phyloP scores from a whole-genome alignment of 352 stramenopile species.

The Pythium rishiriense region DNA sequence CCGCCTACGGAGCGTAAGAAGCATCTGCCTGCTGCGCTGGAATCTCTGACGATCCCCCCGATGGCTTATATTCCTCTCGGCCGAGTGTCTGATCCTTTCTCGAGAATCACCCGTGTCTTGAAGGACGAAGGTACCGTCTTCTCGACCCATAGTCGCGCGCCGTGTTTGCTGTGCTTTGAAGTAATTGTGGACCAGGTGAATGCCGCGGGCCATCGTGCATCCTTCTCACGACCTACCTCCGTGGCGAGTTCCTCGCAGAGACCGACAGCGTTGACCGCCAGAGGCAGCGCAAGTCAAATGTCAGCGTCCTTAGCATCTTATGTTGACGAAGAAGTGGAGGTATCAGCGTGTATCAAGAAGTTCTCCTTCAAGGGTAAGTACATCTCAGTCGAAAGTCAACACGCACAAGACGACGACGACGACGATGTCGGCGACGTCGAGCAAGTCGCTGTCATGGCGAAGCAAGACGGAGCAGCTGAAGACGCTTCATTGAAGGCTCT shows the following conservation, averaged over 20 bases:
- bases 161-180: constrained; percentile 77
- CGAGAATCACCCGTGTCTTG: constrained; percentile 64
- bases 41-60: constrained; percentile 46
- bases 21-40: constrained; percentile 48
- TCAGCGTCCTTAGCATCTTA: constrained; percentile 29
- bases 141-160: constrained; percentile 74
- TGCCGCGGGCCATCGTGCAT: constrained; percentile 43
- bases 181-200: constrained; percentile 79
- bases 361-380: constrained; percentile 66
- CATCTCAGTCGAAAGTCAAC: constrained; percentile 33
- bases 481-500: constrained; percentile 22
- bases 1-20: constrained; percentile 66
- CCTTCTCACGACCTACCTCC: constrained; percentile 17
- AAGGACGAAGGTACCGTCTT: constrained; percentile 78
- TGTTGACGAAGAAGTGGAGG: constrained; percentile 47
- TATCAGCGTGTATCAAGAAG: constrained; percentile 51
- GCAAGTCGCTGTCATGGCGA: constrained; percentile 21
- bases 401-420: constrained; percentile 39
- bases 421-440: constrained; percentile 27
- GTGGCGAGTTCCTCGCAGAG: not conserved
- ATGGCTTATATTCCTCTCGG: constrained; percentile 82
- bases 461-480: constrained; percentile 13
- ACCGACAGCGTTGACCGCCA: not conserved
- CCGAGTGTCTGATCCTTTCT: constrained; percentile 69
- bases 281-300: constrained; percentile 23